A percentile compares a stretch with the other conserved stretches of the same genome.
These are phyloP conservation scores for Clitoria ternatea DNA, from an alignment of 306 rosid species.

Conservation along the genomic window DNA sequence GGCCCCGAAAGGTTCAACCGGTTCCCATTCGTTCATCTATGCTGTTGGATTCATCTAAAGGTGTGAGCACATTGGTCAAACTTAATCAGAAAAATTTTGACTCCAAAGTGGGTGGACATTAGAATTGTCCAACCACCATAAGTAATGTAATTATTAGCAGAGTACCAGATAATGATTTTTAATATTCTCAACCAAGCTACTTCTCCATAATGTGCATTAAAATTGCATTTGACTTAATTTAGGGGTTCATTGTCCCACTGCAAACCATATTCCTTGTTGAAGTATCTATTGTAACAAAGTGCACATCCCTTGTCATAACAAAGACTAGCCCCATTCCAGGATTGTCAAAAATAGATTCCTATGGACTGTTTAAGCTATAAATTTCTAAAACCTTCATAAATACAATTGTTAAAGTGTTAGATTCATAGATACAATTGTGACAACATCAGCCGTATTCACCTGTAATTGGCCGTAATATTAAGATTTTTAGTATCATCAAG, in stretches of 20 bases:
- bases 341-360: constrained; percentile 36
- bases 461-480: no score
- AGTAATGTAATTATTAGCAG: constrained; percentile 2
- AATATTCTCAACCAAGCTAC: constrained; percentile 32
- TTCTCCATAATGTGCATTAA: constrained; percentile 69
- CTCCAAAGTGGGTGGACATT: no score
- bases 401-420: constrained; percentile 49
- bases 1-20: no score
- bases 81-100: no score
- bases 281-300: constrained; percentile 45
- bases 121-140: no score
- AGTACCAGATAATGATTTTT: not conserved
- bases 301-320: constrained; percentile 50
- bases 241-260: constrained; percentile 38
- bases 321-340: constrained; percentile 44
- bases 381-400: no score
- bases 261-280: constrained; percentile 49
- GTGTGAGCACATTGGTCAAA: no score
- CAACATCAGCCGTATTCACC: constrained; percentile 82
- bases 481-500: no score
- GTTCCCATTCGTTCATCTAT: no score
- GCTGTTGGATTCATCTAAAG: no score
- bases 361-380: constrained; percentile 36
- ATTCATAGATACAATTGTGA: constrained; percentile 51
- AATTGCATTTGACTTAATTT: constrained; percentile 47